These are phyloP conservation scores for Cutaneotrichosporon sp. DNA, from an alignment of 1,284 basidiomycete genomes.

Conservation along the genomic window DNA sequence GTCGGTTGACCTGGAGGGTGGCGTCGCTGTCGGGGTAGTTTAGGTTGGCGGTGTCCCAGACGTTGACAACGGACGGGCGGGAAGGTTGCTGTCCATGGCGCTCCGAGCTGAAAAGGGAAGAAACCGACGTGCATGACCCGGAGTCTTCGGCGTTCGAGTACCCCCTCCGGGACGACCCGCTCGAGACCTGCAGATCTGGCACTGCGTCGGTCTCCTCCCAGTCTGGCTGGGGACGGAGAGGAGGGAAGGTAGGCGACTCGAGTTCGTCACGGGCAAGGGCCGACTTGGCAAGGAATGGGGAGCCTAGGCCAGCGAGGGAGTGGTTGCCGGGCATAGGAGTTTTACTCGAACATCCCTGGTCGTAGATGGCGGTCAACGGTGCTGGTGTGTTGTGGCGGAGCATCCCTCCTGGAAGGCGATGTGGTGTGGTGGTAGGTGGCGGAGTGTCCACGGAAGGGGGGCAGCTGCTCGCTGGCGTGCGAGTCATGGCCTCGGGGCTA, in stretches of 20 bases:
- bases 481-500: conserved; percentile 15
- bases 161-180: neutral
- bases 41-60: conserved; percentile 34
- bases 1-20: conserved; percentile 26
- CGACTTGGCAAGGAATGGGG: conserved; percentile 39
- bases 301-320: conserved; percentile 36
- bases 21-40: conserved; percentile 23
- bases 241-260: conserved; percentile 4
- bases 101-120: conserved; percentile 36
- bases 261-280: conserved; percentile 1
- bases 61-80: conserved; percentile 26
- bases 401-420: conserved; percentile 7
- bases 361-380: conserved; percentile 12
- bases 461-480: conserved; percentile 14
- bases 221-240: conserved; percentile 6
- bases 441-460: conserved; percentile 16
- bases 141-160: conserved; percentile 37
- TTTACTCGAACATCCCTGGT: conserved; percentile 32
- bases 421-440: conserved; percentile 14
- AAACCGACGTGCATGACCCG: conserved; percentile 41
- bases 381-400: conserved; percentile 19
- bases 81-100: conserved; percentile 22
- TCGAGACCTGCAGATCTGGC: conserved; percentile 5
- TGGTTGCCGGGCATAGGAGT: conserved; percentile 38
- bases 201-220: conserved; percentile 15